A percentile compares a stretch with the other conserved stretches of the same genome.
phyloP scores from a whole-genome alignment of 768 basidiomycete genomes.

The Hebeloma cylindrosporum region DNA sequence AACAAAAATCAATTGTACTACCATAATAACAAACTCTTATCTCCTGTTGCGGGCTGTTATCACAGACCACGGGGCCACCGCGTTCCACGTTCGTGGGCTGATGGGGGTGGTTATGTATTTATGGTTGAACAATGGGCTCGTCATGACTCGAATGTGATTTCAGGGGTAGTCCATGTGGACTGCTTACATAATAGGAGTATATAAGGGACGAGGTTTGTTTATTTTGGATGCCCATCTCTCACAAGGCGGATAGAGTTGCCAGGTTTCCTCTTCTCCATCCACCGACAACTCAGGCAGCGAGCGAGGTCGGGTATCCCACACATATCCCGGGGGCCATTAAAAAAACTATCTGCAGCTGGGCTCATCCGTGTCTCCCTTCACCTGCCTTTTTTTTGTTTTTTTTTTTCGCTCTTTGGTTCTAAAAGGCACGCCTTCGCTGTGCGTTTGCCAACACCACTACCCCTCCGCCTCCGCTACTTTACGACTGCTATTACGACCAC shows the following conservation, averaged over 20 bases:
- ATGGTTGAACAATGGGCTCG: too few species aligned
- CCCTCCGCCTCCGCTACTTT: constrained; percentile 44
- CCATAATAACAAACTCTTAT: too few species aligned
- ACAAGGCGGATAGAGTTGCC: constrained; percentile 52
- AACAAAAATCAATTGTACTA: too few species aligned
- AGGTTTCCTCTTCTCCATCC: constrained; percentile 35
- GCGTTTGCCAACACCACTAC: constrained; percentile 64
- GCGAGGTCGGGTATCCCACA: constrained; percentile 42
- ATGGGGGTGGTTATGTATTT: too few species aligned
- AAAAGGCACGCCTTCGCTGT: constrained; percentile 96
- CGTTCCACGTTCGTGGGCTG: too few species aligned
- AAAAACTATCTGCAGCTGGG: constrained; percentile 31
- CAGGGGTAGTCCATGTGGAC: too few species aligned
- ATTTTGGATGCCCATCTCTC: constrained; percentile 29
- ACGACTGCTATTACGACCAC: constrained; percentile 76
- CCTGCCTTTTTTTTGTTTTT: constrained; percentile 33
- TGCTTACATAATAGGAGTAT: constrained; percentile 35
- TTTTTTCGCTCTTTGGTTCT: constrained; percentile 34
- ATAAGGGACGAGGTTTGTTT: constrained; percentile 21
- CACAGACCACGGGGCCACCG: too few species aligned
- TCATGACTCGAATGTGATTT: too few species aligned
- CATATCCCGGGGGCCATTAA: constrained; percentile 21
- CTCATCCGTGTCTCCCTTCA: constrained; percentile 30
- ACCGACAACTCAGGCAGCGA: constrained; percentile 41
- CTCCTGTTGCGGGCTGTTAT: too few species aligned